These are phyloP conservation scores for Clarkia xantiana DNA, from an alignment of 345 rosid genomes.

Conservation along the genomic window DNA sequence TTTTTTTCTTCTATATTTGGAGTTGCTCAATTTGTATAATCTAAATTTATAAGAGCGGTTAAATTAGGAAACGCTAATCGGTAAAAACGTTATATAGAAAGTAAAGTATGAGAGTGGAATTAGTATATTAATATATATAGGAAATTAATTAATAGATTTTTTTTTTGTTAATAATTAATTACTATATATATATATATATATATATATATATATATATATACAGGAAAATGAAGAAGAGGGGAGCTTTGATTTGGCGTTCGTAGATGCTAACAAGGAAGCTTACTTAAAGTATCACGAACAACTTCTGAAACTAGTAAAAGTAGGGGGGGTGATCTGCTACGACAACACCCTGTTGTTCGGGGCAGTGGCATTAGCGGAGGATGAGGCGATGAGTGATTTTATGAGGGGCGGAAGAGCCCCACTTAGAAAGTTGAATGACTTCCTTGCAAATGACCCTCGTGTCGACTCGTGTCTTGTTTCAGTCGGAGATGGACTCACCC, in stretches of 20 bases:
- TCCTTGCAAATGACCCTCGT: constrained; percentile 14
- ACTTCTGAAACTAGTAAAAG: constrained; percentile 16
- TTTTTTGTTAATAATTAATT: too few species aligned
- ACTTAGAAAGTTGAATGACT: constrained; percentile 12
- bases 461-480: constrained; percentile 15
- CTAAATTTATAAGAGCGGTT: too few species aligned
- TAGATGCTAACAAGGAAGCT: constrained; percentile 18
- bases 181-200: too few species aligned
- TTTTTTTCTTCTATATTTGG: too few species aligned
- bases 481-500: constrained; percentile 21
- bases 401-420: background rate
- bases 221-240: constrained; percentile 4
- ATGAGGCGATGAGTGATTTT: constrained; percentile 5
- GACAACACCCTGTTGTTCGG: constrained; percentile 24
- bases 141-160: too few species aligned
- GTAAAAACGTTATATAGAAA: too few species aligned
- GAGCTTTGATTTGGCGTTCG: constrained; percentile 17
- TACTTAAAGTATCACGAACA: constrained; percentile 19
- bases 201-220: too few species aligned
- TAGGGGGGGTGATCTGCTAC: constrained; percentile 22
- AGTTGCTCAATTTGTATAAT: too few species aligned
- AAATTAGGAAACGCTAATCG: too few species aligned
- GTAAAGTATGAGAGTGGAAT: too few species aligned
- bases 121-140: too few species aligned
- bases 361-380: constrained; percentile 8